Conservation (phyloP, 192 early-diverging fungal species). For the Dissophora globulifera region DNA sequence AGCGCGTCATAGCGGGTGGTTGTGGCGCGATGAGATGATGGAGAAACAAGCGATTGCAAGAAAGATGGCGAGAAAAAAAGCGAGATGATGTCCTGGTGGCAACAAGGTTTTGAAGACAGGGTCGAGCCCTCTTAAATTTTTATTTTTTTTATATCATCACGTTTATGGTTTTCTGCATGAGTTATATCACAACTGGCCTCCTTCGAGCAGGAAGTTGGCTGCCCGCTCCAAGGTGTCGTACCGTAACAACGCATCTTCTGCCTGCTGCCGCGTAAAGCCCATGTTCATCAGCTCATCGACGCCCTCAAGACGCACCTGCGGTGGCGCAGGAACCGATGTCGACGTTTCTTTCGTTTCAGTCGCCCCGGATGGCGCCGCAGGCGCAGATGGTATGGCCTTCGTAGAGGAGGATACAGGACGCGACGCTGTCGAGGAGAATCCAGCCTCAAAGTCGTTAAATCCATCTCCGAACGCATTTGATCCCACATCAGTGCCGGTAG, state of each 20-base stretch:
- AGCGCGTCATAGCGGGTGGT: constrained; percentile 8
- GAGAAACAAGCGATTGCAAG: too few relatives aligned
- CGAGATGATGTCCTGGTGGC: too few relatives aligned
- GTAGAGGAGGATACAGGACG: not conserved
- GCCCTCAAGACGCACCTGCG: constrained; percentile 27
- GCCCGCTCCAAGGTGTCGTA: constrained; percentile 49
- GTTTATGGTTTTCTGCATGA: too few relatives aligned
- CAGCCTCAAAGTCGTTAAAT: constrained; percentile 38
- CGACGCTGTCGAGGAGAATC: constrained; percentile 11
- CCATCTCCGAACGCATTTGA: constrained; percentile 11
- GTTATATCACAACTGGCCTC: constrained; percentile 16
- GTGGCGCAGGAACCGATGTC: constrained; percentile 10
- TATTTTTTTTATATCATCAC: too few relatives aligned
- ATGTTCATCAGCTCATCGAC: constrained; percentile 46
- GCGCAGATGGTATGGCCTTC: not conserved
- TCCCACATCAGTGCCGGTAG: not conserved
- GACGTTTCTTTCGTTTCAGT: constrained; percentile 7
- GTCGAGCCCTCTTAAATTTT: too few relatives aligned
- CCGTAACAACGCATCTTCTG: constrained; percentile 38
- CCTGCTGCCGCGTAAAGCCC: constrained; percentile 44
- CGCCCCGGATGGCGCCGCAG: not conserved
- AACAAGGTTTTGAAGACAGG: too few relatives aligned
- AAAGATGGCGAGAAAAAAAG: too few relatives aligned
- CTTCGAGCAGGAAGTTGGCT: constrained; percentile 54
- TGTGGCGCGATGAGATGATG: not conserved